These are phyloP conservation scores for Citrus reticulata DNA, from an alignment of 345 rosid genomes.

Conservation along the genomic window DNA sequence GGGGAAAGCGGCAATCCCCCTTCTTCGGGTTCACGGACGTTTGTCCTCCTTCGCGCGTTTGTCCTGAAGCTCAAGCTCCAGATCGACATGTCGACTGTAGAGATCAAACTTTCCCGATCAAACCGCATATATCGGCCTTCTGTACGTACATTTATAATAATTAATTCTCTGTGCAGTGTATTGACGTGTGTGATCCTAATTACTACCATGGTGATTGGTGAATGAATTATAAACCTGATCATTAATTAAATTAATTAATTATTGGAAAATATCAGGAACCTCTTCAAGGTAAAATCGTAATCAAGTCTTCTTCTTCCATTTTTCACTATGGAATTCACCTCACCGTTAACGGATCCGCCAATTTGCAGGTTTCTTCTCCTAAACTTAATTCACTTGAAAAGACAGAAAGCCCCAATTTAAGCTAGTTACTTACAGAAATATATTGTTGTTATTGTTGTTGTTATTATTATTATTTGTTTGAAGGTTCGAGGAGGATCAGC, in stretches of 20 bases:
- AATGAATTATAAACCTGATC: not conserved
- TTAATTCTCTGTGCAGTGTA: not conserved
- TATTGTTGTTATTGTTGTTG: too few species aligned
- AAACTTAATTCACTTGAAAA: not conserved
- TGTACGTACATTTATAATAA: constrained; percentile 22
- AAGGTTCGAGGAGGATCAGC: constrained; percentile 94
- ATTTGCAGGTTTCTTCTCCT: constrained; percentile 54
- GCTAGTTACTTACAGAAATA: not conserved
- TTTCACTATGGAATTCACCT: constrained; percentile 77
- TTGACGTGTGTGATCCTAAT: not conserved
- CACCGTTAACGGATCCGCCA: constrained; percentile 62
- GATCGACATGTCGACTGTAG: constrained; percentile 34
- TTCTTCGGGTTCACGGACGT: not conserved
- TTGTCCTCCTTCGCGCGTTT: not conserved
- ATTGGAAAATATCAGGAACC: constrained; percentile 44
- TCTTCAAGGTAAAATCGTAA: constrained; percentile 64
- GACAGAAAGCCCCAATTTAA: not conserved
- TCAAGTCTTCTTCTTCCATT: constrained; percentile 62
- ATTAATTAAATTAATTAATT: too few species aligned
- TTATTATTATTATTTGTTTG: not conserved
- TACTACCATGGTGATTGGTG: not conserved
- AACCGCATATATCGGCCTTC: constrained; percentile 73
- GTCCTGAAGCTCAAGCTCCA: not conserved
- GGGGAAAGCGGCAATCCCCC: too few species aligned
- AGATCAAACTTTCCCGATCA: constrained; percentile 57